Base-by-base conservation (phyloP, 148 eudicot genomes). In the Beta vulgaris region DNA sequence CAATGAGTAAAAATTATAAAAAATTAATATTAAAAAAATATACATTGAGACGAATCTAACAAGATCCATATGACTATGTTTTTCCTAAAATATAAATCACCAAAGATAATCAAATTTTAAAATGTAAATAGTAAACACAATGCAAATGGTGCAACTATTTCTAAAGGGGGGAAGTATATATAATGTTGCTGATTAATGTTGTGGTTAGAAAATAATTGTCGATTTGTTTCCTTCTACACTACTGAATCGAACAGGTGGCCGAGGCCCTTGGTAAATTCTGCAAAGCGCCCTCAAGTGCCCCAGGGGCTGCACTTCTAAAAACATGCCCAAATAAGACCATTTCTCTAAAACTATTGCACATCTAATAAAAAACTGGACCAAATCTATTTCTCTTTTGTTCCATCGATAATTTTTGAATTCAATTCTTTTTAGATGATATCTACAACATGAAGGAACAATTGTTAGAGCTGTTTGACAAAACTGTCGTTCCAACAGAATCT, bases 201-300 rank as follows among this genome's bases (percentile, higher is more conserved):
- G n/a, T n/a, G n/a, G n/a, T n/a, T n/a, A n/a, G n/a, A n/a, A n/a
- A n/a, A n/a, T n/a, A n/a, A n/a, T n/a, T n/a, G n/a, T n/a, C n/a
- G n/a, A n/a, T n/a, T n/a, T n/a, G n/a, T n/a, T n/a, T n/a, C n/a
- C n/a, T n/a, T n/a, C n/a, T n/a, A n/a, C n/a, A n/a, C n/a, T n/a
- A n/a, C n/a, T 2, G 35, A 40, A 66, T 66, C 10, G 51, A 66
- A 40, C 70, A 66, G 8, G 13, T n/a, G 29, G 3, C 19, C 40
- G 70, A 66, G 29, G 70, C 70, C 32, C 70, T 66, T 25, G 70
- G 70, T 64, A 64, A 19, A 14, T 63, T 35, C 23, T 15, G 2
- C 42, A 63, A 63, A 34, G 4, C 18, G 42, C 68, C 35, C 42
- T 37, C 44, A 21, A 37, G 0, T 4, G 2, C 42, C 44, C 1